phyloP scores from a whole-genome alignment of 1,139 yeast genomes.

The Lizanozyma gosingica region DNA sequence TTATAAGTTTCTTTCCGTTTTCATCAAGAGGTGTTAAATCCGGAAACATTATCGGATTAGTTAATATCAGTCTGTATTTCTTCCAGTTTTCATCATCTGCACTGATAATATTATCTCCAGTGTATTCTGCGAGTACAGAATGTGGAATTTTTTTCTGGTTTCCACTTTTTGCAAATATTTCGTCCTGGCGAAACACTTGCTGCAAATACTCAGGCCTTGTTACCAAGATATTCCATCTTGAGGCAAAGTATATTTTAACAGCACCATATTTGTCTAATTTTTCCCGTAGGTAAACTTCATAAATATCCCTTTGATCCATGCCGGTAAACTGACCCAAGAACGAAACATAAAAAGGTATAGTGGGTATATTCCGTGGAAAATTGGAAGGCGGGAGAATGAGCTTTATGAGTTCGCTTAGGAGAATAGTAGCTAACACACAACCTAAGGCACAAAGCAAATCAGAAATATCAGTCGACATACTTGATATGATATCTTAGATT shows the following conservation, averaged over 20 bases:
- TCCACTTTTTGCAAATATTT: constrained; percentile 48
- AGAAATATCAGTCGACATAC: too few relatives aligned
- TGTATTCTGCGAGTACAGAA: constrained; percentile 45
- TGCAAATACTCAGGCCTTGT: constrained; percentile 39
- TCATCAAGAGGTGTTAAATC: constrained; percentile 22
- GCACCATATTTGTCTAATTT: constrained; percentile 45
- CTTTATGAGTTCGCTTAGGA: too few relatives aligned
- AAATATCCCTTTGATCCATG: constrained; percentile 44
- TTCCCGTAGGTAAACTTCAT: constrained; percentile 27
- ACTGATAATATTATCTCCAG: constrained; percentile 57
- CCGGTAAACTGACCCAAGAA: constrained; percentile 37
- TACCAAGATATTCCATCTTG: constrained; percentile 54
- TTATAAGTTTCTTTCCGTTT: constrained; percentile 23
- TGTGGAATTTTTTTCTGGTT: constrained; percentile 52
- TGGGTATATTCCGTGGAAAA: constrained; percentile 32
- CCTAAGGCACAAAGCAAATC: too few relatives aligned
- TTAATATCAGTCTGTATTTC: constrained; percentile 35
- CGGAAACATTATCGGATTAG: constrained; percentile 46
- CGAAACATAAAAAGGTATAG: constrained; percentile 53
- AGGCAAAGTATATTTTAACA: constrained; percentile 52
- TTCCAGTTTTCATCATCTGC: constrained; percentile 52
- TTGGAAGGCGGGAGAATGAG: not conserved
- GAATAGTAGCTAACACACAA: too few relatives aligned
- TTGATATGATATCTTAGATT: too few relatives aligned
- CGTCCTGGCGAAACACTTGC: constrained; percentile 42